A percentile compares a stretch with the other conserved stretches of the same genome.
phyloP scores from a whole-genome alignment of 2,329 filamentous ascomycete genomes.

The Cyanodermella asteris region DNA sequence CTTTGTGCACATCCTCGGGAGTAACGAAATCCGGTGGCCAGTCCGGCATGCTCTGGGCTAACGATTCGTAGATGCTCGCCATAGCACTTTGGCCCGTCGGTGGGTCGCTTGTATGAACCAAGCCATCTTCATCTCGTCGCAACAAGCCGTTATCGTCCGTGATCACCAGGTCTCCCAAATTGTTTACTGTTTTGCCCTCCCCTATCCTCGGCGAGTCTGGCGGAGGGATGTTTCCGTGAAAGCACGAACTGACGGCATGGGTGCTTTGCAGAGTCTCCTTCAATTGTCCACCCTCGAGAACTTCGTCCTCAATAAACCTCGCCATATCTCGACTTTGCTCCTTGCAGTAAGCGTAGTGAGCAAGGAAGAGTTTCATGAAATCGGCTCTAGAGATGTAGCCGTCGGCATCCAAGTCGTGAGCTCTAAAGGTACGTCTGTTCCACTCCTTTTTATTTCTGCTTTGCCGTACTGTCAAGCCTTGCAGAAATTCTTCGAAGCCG shows the following conservation, averaged over 20 bases:
- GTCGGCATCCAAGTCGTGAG: conserved; percentile 78
- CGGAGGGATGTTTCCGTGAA: conserved; percentile 45
- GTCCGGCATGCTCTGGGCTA: neutral
- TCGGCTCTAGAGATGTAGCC: conserved; percentile 70
- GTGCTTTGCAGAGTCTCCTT: conserved; percentile 54
- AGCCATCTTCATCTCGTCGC: neutral
- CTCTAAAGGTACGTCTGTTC: conserved; percentile 55
- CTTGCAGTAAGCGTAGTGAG: conserved; percentile 77
- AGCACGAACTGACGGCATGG: conserved; percentile 58
- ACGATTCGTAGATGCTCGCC: neutral
- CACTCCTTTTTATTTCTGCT: conserved; percentile 41
- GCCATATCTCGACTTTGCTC: conserved; percentile 73
- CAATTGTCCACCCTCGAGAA: conserved; percentile 51
- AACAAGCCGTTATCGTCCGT: conserved; percentile 27
- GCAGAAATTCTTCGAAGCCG: conserved; percentile 76
- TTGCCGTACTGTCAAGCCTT: conserved; percentile 60
- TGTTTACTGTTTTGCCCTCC: conserved; percentile 43
- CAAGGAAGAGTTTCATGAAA: conserved; percentile 75
- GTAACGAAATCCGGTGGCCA: neutral
- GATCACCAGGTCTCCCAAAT: conserved; percentile 43
- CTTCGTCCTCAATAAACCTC: conserved; percentile 54
- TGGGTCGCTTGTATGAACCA: neutral
- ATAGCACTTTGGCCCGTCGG: conserved; percentile 3
- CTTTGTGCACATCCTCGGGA: conserved; percentile 11
- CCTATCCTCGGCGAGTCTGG: conserved; percentile 38